Base-by-base conservation (phyloP, 805 yeast species). In the Wickerhamia fluorescens region DNA sequence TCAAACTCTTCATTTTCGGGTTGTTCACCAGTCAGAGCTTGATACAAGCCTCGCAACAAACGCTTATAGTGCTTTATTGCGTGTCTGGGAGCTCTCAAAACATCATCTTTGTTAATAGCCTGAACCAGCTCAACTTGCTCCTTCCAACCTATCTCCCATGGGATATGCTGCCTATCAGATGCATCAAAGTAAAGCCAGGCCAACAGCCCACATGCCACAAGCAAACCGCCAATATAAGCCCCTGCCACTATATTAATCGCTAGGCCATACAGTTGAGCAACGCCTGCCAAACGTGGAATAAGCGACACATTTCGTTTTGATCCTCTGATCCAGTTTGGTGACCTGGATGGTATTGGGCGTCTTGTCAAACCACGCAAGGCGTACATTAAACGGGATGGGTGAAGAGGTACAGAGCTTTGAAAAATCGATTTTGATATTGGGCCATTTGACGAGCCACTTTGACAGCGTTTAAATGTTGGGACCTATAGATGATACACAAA, bases 71-170 rank as follows among this genome's bases (percentile, higher is more conserved):
- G 68, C 34, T 63, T 63, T 3, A 56, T 66, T 5, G 70, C 64
- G 35, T 57, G 51, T 21, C 65, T 42, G 14, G 70, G 70, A 32
- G 61, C 54, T 28, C 42, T 45, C 33, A 63, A 43, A 12, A 57
- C 66, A 33, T 63, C 70, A 37, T 63, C 70, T 35, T 63, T 63
- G 35, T 61, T 57, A 24, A 63, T 51, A 12, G 66, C 70, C 36
- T 58, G 60, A 12, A 62, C 68, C 1, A 64, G 55, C 8, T 51
- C 44, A 23, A 56, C 43, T 30, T 58, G 64, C 36, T 60, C 44
- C 12, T 34, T n/a, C 27, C 58, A 46, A 7, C 46, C 39, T 12
- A 63, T 40, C 36, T 57, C 66, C 29, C 55, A 58, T 8, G 70
- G 70, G 16, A 63, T 63, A 25, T 47, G 47, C 35, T 63, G 67